Conservation (phyloP, 2,329 filamentous ascomycete genomes). For the Apiospora sp. region DNA sequence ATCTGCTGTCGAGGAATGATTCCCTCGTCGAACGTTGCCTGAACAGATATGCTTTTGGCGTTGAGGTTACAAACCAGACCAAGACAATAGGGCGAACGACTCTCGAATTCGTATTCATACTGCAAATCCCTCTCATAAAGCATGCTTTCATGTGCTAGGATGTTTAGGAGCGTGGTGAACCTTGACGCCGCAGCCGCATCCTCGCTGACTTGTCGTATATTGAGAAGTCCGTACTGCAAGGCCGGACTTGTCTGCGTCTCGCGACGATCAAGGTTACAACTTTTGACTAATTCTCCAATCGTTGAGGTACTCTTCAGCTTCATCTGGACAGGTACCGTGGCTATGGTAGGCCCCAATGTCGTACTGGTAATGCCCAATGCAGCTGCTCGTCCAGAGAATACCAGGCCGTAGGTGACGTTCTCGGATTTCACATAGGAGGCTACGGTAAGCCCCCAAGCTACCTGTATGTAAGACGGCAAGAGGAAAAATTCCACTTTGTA, state of each 20-base stretch:
- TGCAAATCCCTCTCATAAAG: not conserved
- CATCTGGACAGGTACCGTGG: constrained; percentile 51
- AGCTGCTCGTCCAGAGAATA: constrained; percentile 42
- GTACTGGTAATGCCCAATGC: no score
- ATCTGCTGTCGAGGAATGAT: constrained; percentile 20
- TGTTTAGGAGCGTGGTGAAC: constrained; percentile 47
- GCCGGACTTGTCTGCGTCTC: constrained; percentile 48
- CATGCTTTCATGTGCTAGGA: constrained; percentile 30
- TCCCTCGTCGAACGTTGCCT: constrained; percentile 23
- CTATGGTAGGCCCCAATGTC: constrained; percentile 44
- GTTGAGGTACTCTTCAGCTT: constrained; percentile 34
- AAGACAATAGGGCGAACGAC: constrained; percentile 17
- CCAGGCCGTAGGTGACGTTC: constrained; percentile 29
- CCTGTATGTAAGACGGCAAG: constrained; percentile 29
- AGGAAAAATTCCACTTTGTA: constrained; percentile 21
- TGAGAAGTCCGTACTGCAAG: constrained; percentile 47
- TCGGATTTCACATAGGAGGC: constrained; percentile 27
- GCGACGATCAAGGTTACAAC: constrained; percentile 12
- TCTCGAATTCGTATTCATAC: not conserved
- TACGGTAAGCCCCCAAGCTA: constrained; percentile 31
- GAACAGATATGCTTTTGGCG: constrained; percentile 8
- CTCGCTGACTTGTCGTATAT: constrained; percentile 22
- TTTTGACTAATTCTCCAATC: constrained; percentile 32
- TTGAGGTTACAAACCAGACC: constrained; percentile 23
- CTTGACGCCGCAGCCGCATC: constrained; percentile 20